Evolutionary conservation across 805 yeast species (phyloP), one percentile per base, ranked within the genome.

Genomic region (Lipomyces yamanashiensis): DNA sequence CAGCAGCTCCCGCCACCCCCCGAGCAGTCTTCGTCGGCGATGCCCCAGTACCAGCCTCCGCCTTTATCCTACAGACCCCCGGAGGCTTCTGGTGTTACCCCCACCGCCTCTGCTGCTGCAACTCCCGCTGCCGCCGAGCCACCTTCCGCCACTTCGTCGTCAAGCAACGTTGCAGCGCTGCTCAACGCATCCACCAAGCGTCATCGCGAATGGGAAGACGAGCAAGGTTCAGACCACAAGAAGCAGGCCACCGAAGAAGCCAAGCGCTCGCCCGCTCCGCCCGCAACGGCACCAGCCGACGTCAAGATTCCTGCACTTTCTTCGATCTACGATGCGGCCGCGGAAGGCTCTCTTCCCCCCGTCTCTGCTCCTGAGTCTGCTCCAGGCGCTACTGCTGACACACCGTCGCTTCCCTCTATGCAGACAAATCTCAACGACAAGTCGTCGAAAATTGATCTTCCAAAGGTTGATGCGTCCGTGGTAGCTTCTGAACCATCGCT

Each of bases 1-100:
- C 77, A 74, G 63, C 77, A 70, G 62, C 78, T 71, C 62, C 78
- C 73, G 64, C 70, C 56, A 70, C 58, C 57, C 13, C 21, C 57
- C 5, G 57, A 53, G 33, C 57, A 53, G 39, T 34, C 53, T 21
- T 34, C 62, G 19, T 17, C 78, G 68, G 49, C 72, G 63, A 50
- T 59, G 54, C 74, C 67, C 44, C 72, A 57, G 39, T 69, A 61
- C 48, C 71, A 64, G 28, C 72, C 67, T 5, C 64, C 64, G 15
- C 61, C 54, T 9, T 65, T 62, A 51, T 43, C 66, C n/a, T 59
- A 58, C 50, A 34, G 57, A 34, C 57, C 63, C 9, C 51, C 52
- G n/a, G 63, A 39, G 41, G 45, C 58, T 28, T 28, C 28, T 28
- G 28, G 28, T 5, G 5, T 5, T 3, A 28, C 28, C 5, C 28